Base-by-base conservation (phyloP, 1,139 yeast genomes). In the Scheffersomyces stambukii region DNA sequence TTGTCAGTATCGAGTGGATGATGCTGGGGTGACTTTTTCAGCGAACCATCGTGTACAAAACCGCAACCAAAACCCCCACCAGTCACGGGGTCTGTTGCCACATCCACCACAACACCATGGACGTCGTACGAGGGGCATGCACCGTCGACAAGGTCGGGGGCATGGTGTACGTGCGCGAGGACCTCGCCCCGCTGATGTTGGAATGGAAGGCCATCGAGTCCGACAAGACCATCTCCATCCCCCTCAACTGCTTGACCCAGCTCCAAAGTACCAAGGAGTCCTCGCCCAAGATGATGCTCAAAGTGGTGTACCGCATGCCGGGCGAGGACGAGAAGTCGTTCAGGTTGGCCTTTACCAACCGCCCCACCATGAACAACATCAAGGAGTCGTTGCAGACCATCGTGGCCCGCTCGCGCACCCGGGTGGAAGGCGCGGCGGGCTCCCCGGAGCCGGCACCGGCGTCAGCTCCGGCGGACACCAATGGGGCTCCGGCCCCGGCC, bases 201-300 rank as follows among this genome's bases (percentile, higher is more conserved):
- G 70, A 69, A 32, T 82, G 93, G 93, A 70, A 75, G 41, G 82
- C 88, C 19, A 78, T 83, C 7, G 84, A 79, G 22, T 36, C 31
- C 13, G 18, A 14, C 12, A 32, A 30, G 27, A 69, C 66, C 29
- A 57, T 76, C 11, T 65, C 67, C 37, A 57, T 78, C 14, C 70
- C 69, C 1, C 57, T 82, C 30, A 73, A 73, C 37, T 58, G 70
- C 13, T 67, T 81, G 25, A 60, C 64, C n/a, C 72, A 73, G 36
- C 55, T 86, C 21, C 86, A 81, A 48, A 94, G 89, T 1, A 76
- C 95, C 1, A 81, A 85, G 14, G 81, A 82, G 8, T 60, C 76
- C 0, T 66, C 77, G 19, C 82, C 81, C 12, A 81, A 80, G 46
- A 75, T 82, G 78, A 74, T 77, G 57, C 55, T 86, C 29, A 75